Conservation (phyloP, 116 monocot genomes). For the Posidonia oceanica region DNA sequence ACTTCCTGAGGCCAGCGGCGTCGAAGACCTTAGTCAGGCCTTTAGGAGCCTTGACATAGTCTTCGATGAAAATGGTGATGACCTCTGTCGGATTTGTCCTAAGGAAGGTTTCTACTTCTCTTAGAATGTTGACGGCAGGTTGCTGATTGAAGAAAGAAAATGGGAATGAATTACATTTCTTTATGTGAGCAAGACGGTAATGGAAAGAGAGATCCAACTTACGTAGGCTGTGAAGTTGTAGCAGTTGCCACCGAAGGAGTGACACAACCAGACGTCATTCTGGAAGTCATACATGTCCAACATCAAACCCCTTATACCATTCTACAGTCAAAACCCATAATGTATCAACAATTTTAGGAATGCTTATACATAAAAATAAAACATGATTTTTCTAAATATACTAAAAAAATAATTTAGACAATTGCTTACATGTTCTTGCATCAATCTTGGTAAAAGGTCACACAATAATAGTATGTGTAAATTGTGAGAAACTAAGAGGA, state of each 20-base stretch:
- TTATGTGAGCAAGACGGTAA: no score
- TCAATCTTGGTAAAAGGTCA: no score
- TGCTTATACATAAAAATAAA: constrained; percentile 7
- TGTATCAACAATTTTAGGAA: background rate
- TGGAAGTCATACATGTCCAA: constrained; percentile 86
- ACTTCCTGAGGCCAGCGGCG: constrained; percentile 39
- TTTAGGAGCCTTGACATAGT: constrained; percentile 43
- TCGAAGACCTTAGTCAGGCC: constrained; percentile 50
- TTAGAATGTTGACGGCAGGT: constrained; percentile 51
- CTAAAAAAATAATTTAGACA: no score
- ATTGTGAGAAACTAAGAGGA: no score
- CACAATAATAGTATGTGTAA: no score
- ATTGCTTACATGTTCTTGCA: no score
- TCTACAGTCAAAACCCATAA: constrained; percentile 20
- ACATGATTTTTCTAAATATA: no score
- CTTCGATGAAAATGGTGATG: constrained; percentile 60
- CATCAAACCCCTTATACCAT: constrained; percentile 88
- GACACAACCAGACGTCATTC: constrained; percentile 82
- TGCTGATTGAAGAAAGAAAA: constrained; percentile 16
- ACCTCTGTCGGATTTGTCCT: constrained; percentile 46
- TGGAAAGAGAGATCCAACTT: constrained; percentile 9
- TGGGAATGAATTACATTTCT: no score
- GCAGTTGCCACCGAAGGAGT: constrained; percentile 69
- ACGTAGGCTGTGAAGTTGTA: constrained; percentile 88
- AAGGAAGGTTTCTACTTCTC: constrained; percentile 41